Conservation (phyloP, 306 rosid genomes). For the Casuarina glauca region DNA sequence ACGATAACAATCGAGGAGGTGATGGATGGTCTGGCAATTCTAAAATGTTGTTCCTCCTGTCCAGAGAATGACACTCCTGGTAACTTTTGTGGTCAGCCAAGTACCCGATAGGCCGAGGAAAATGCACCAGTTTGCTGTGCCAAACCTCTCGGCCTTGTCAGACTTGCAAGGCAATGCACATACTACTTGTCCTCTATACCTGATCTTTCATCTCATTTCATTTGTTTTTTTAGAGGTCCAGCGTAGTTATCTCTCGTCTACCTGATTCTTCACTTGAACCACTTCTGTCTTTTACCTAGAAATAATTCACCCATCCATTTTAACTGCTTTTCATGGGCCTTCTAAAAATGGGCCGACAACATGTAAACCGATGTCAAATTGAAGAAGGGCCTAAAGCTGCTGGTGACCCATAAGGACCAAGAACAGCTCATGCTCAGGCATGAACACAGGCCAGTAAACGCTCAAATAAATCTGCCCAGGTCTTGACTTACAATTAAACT, state of each 20-base stretch:
- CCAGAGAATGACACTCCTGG: constrained; percentile 26
- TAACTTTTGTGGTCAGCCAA: constrained; percentile 1
- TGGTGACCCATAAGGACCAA: background rate
- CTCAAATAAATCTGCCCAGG: background rate
- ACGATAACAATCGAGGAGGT: background rate
- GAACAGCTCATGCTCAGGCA: background rate
- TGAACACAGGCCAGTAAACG: background rate
- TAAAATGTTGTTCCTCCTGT: background rate
- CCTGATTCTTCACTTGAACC: background rate
- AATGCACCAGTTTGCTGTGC: background rate
- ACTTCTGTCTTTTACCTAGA: background rate
- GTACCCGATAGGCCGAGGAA: background rate
- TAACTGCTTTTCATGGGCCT: background rate
- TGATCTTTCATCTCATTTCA: background rate
- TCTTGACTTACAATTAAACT: no score
- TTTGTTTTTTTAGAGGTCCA: background rate
- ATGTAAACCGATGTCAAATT: background rate
- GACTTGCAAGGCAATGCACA: constrained; percentile 29
- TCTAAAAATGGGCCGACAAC: background rate
- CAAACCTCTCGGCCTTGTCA: background rate
- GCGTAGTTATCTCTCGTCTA: background rate
- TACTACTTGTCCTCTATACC: no score
- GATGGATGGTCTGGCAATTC: background rate
- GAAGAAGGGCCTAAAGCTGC: background rate
- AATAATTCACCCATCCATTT: no score